Percentiles rank a stretch among this genome's conserved stretches.
These are phyloP conservation scores for Saccharomyces uvarum DNA, from an alignment of 1,139 yeast species.

Conservation along the genomic window DNA sequence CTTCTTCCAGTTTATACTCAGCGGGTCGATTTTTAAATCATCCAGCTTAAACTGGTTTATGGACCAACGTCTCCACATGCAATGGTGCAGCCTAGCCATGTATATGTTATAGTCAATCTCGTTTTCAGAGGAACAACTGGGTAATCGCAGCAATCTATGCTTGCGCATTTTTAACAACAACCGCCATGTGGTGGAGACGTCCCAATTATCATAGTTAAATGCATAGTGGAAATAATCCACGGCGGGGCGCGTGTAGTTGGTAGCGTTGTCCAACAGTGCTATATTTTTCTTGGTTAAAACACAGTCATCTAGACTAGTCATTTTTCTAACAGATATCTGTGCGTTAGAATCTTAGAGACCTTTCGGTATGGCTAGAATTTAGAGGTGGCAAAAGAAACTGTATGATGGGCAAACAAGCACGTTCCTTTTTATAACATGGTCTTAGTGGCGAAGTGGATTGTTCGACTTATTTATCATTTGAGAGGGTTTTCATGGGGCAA, in stretches of 20 bases:
- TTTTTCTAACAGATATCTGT: conserved; percentile 3
- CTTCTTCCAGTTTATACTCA: conserved; percentile 29
- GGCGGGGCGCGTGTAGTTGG: conserved; percentile 26
- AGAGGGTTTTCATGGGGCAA: not conserved
- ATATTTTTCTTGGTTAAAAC: conserved; percentile 25
- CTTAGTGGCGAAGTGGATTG: not conserved
- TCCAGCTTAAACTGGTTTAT: conserved; percentile 16
- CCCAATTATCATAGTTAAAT: conserved; percentile 13
- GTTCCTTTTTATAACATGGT: not conserved
- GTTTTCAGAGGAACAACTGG: conserved; percentile 28
- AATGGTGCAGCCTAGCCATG: conserved; percentile 27
- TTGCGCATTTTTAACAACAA: conserved; percentile 25
- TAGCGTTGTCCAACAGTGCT: conserved; percentile 28
- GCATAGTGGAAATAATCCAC: conserved; percentile 27
- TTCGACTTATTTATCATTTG: not conserved
- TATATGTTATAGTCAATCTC: conserved; percentile 26
- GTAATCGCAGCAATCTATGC: conserved; percentile 26
- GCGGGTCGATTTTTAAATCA: conserved; percentile 19
- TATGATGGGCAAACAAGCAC: not conserved
- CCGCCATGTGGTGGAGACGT: conserved; percentile 22
- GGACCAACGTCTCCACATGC: conserved; percentile 32
- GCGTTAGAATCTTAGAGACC: not conserved
- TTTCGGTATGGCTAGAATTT: not conserved
- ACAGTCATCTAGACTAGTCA: conserved; percentile 27
- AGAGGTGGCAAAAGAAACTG: not conserved